phyloP scores from a whole-genome alignment of 2,329 filamentous ascomycete species.

The Huntiella abstrusa region DNA sequence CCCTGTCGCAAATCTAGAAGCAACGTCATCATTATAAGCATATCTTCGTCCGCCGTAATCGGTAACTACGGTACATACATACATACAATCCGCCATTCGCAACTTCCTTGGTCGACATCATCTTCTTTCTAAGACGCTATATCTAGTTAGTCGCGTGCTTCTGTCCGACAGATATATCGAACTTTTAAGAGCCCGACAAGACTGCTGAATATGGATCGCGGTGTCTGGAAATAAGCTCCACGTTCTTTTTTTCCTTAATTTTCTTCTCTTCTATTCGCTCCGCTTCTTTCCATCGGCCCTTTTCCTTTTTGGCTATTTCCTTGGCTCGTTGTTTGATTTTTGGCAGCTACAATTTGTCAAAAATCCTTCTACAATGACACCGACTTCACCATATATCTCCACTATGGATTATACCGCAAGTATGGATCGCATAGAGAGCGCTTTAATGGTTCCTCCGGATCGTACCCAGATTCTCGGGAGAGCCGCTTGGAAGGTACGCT shows the following conservation, averaged over 20 bases:
- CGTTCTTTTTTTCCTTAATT: background rate
- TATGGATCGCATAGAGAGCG: conserved; percentile 23
- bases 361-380: background rate
- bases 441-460: conserved; percentile 32
- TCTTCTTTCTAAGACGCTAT: background rate
- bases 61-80: no score
- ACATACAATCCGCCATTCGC: no score
- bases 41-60: no score
- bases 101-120: no score
- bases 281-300: background rate
- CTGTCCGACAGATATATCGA: no score
- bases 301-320: background rate
- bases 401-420: conserved; percentile 4
- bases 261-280: background rate
- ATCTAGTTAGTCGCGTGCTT: background rate
- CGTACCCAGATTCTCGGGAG: conserved; percentile 30
- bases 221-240: background rate
- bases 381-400: background rate
- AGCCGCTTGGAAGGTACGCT: conserved; percentile 31
- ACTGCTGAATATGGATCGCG: background rate
- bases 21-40: no score
- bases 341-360: background rate
- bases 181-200: background rate
- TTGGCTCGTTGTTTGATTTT: background rate
- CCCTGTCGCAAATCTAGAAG: no score